Percentiles rank a stretch among this genome's conserved stretches.
Conservation (phyloP, 495 filamentous ascomycete species). For the Podospora australis region DNA sequence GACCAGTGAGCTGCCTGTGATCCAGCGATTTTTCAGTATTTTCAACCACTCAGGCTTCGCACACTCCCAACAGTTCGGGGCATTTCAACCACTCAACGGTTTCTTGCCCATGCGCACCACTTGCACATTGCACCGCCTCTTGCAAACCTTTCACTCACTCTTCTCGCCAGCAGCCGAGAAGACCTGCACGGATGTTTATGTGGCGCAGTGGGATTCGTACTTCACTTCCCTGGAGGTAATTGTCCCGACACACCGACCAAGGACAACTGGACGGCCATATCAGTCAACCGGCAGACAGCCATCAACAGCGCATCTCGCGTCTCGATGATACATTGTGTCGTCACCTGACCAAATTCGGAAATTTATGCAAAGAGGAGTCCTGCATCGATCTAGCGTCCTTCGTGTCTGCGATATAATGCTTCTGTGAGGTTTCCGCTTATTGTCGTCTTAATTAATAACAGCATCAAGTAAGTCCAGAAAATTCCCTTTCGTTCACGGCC, state of each 20-base stretch:
- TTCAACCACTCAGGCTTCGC: not conserved
- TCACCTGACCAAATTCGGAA: slow-evolving; percentile 26
- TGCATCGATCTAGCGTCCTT: slow-evolving; percentile 10
- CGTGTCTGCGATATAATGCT: slow-evolving; percentile 22
- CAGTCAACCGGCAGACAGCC: slow-evolving; percentile 7
- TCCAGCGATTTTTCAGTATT: not conserved
- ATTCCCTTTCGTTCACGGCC: slow-evolving; percentile 2
- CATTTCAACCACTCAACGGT: not conserved
- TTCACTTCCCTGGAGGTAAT: too few relatives aligned
- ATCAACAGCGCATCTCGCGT: slow-evolving; percentile 26
- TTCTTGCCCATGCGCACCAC: not conserved
- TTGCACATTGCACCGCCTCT: not conserved
- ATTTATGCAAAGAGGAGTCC: slow-evolving; percentile 18
- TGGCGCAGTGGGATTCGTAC: slow-evolving; percentile 1
- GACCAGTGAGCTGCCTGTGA: not conserved
- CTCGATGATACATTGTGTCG: slow-evolving; percentile 22
- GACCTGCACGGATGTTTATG: not conserved
- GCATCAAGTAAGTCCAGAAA: slow-evolving; percentile 11
- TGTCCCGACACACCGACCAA: slow-evolving; percentile 1
- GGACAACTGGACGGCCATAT: not conserved
- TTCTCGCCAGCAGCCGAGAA: not conserved
- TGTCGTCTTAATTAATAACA: slow-evolving; percentile 22
- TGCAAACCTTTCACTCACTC: not conserved
- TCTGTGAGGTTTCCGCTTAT: not conserved
- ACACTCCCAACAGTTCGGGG: not conserved